Base-by-base conservation (phyloP, 2,329 filamentous ascomycete species). In the Cyclaneusma minus region DNA sequence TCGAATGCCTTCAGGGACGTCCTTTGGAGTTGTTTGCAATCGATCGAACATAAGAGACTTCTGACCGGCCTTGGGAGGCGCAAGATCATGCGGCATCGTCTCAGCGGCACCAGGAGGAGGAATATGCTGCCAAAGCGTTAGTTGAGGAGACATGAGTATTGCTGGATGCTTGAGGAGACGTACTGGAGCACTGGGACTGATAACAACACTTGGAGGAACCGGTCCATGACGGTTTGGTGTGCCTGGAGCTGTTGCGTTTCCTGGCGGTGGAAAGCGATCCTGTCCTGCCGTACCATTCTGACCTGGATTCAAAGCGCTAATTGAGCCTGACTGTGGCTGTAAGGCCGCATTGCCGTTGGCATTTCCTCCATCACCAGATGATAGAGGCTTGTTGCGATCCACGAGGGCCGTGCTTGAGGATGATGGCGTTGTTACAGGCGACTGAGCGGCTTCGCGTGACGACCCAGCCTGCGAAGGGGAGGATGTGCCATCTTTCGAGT, bases 81-180 rank as follows among this genome's bases (percentile, higher is more conserved):
- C 83, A 32, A 98, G 73, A 49, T 98, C 89, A 46, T 91, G 83
- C 27, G 89, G 89, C 87, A 98, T 95, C 5, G 87, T 94, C 58
- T 98, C 89, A 37, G 85, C 79, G 31, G 85, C 78, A 39, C 89
- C 89, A 24, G 89, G 89, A 35, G 84, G 84, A 26, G 89, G 85
- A 22, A 89, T 62, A 56, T 98, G 89, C 84, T 89, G 29, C 29
- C 12, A 30, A 46, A 40, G 31, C n/a, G n/a, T 28, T 34, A 29
- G 27, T 19, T 32, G 16, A 30, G 14, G n/a, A n/a, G 13, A 28
- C 13, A 32, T 19, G 24, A 25, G 24, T 12, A 27, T 26, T 23
- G 20, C 27, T 13, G 22, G 17, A 5, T 20, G 13, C 18, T 20
- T 13, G 4, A n/a, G 12, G 22, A 33, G 38, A 58, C 78, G 62